Conservation (phyloP, 345 rosid genomes). For the Triadica sebifera region DNA sequence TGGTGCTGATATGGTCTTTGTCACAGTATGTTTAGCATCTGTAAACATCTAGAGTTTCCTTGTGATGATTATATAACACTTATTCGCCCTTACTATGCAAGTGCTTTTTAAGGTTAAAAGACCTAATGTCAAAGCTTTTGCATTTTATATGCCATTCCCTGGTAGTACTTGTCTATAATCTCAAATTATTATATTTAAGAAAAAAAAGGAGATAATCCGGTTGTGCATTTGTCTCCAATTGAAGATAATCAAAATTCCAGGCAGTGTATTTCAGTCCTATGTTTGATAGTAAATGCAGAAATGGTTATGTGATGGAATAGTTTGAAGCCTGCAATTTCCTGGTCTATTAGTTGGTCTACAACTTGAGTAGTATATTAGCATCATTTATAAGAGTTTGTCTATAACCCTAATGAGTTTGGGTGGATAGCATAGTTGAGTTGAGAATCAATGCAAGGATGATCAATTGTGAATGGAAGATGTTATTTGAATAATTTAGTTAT, state of each 20-base stretch:
- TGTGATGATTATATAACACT: neutral
- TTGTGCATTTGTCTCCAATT: too few relatives aligned
- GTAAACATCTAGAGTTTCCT: neutral
- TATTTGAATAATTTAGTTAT: neutral
- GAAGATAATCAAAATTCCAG: too few relatives aligned
- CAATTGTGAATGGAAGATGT: neutral
- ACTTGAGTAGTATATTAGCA: neutral
- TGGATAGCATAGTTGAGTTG: too few relatives aligned
- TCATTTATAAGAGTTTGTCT: too few relatives aligned
- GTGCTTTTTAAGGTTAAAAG: neutral
- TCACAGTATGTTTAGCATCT: constrained; percentile 61
- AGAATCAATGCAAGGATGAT: too few relatives aligned
- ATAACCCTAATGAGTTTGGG: too few relatives aligned
- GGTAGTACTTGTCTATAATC: neutral
- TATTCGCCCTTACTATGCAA: neutral
- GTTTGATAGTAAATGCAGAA: too few relatives aligned
- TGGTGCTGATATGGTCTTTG: constrained; percentile 96
- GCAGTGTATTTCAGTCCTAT: too few relatives aligned
- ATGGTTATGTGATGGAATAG: neutral
- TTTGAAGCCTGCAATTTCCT: neutral
- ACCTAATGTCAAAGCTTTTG: neutral
- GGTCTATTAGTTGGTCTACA: constrained; percentile 1
- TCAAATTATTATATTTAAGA: neutral
- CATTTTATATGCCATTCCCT: neutral
- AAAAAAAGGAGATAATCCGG: neutral